phyloP scores from a whole-genome alignment of 2,329 filamentous ascomycete genomes.

The Davidsoniella australis region DNA sequence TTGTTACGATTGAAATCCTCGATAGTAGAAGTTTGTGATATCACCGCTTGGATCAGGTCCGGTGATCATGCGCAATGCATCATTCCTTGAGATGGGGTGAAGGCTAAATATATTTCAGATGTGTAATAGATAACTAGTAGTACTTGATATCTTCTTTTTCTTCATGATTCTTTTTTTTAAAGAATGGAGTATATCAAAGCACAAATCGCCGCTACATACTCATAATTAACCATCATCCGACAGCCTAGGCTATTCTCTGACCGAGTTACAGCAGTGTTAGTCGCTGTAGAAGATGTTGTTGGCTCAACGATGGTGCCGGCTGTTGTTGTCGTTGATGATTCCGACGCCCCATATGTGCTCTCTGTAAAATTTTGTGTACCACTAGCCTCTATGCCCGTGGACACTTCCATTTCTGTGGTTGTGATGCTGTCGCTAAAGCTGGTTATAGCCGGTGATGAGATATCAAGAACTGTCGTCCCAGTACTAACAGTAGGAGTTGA shows the following conservation, averaged over 20 bases:
- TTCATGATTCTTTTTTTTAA: too few species aligned
- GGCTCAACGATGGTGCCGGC: neutral
- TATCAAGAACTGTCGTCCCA: neutral
- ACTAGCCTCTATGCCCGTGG: too few species aligned
- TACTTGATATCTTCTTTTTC: too few species aligned
- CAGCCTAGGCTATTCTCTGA: neutral
- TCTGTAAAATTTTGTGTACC: too few species aligned
- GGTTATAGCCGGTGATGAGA: neutral
- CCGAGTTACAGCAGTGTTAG: neutral
- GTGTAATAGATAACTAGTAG: too few species aligned
- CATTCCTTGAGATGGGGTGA: too few species aligned
- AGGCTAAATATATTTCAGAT: too few species aligned
- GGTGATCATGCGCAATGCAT: too few species aligned
- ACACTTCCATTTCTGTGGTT: neutral
- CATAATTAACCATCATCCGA: neutral
- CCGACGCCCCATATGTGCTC: neutral
- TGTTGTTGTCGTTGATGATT: neutral
- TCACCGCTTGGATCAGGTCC: conserved; percentile 7
- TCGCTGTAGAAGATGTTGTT: neutral
- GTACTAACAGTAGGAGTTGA: neutral
- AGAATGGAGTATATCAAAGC: too few species aligned
- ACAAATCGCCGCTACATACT: too few species aligned
- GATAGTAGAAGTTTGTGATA: too few species aligned
- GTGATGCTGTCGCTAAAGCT: neutral
- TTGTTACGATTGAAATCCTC: too few species aligned